These are phyloP conservation scores for Fraxinus baroniana DNA, from an alignment of 305 asterid genomes.

Conservation along the genomic window DNA sequence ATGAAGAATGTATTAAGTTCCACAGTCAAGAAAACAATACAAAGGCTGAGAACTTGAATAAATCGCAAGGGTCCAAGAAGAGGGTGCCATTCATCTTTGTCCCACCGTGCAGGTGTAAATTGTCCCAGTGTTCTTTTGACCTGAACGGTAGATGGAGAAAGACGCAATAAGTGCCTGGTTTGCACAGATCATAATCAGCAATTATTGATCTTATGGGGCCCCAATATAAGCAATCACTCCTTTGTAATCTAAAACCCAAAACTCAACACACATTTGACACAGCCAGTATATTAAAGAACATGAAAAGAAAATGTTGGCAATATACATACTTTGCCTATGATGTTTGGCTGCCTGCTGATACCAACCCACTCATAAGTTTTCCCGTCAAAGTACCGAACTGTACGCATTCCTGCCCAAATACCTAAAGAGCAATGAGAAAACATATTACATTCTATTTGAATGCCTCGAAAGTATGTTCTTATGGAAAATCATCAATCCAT, in stretches of 20 bases:
- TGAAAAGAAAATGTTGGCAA: constrained; percentile 10
- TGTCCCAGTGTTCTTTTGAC: constrained; percentile 89
- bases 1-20: constrained; percentile 92
- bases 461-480: not conserved
- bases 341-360: constrained; percentile 95
- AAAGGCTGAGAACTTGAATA: constrained; percentile 81
- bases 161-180: not conserved
- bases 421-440: constrained; percentile 44
- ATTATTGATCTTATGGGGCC: not conserved
- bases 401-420: constrained; percentile 97
- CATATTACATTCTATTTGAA: not conserved
- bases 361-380: constrained; percentile 99
- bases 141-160: constrained; percentile 33
- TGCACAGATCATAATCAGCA: not conserved
- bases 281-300: constrained; percentile 13
- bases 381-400: constrained; percentile 89
- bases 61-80: constrained; percentile 94
- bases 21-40: constrained; percentile 80
- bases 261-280: not conserved
- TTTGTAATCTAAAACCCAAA: not conserved
- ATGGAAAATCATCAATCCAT: not conserved
- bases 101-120: constrained; percentile 95
- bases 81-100: constrained; percentile 99
- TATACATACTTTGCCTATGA: constrained; percentile 72
- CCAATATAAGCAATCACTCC: not conserved